These are phyloP conservation scores for Emmonsia crescens DNA, from an alignment of 2,329 filamentous ascomycete genomes.

Conservation along the genomic window DNA sequence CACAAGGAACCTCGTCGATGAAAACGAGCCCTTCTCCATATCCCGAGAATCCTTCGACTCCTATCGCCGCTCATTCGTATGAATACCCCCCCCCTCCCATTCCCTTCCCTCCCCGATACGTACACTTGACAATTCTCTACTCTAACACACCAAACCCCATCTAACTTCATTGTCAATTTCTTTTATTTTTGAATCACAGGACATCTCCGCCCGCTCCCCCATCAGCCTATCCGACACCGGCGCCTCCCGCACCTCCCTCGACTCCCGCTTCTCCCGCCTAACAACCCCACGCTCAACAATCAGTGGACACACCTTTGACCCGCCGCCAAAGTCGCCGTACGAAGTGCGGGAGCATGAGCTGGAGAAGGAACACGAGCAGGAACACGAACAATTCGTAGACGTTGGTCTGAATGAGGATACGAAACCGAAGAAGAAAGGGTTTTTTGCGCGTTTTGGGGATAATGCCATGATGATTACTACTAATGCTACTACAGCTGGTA, in stretches of 20 bases:
- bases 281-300: slow-evolving; percentile 52
- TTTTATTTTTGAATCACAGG: slow-evolving; percentile 43
- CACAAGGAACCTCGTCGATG: slow-evolving; percentile 55
- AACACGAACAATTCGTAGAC: slow-evolving; percentile 79
- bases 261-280: slow-evolving; percentile 57
- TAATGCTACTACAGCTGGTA: not conserved
- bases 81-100: slow-evolving; percentile 26
- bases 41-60: slow-evolving; percentile 96
- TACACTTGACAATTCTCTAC: not conserved
- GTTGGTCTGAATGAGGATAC: slow-evolving; percentile 75
- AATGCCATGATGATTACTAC: slow-evolving; percentile 24
- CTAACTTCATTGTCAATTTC: not conserved
- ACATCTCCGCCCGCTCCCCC: slow-evolving; percentile 81
- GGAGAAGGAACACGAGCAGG: slow-evolving; percentile 40
- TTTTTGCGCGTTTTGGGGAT: slow-evolving; percentile 65
- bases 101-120: not conserved
- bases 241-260: slow-evolving; percentile 65
- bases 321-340: slow-evolving; percentile 22
- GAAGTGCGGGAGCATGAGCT: slow-evolving; percentile 52
- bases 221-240: slow-evolving; percentile 47
- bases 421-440: slow-evolving; percentile 52
- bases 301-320: slow-evolving; percentile 48
- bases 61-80: slow-evolving; percentile 87
- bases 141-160: not conserved
- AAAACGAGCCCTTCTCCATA: slow-evolving; percentile 89